Evolutionary conservation across 441 rosid genomes (phyloP).

Genomic region (Caryocar brasiliense): DNA sequence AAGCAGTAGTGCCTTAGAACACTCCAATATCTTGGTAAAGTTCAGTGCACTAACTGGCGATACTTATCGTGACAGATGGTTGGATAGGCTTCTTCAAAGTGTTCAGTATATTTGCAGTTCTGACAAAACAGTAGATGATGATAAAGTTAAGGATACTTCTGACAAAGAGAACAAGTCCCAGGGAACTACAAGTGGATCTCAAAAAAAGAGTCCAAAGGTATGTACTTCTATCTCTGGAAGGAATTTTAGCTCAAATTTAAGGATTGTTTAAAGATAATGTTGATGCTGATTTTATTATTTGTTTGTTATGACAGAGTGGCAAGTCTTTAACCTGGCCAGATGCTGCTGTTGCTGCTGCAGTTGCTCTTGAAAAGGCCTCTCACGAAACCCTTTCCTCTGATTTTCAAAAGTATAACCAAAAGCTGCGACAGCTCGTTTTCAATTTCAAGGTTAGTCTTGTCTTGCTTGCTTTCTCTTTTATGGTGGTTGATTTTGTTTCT

Average conservation of each 20-base stretch:
- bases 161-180: slow-evolving; percentile 21
- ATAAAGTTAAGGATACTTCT: slow-evolving; percentile 30
- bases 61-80: slow-evolving; percentile 73
- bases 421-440: slow-evolving; percentile 68
- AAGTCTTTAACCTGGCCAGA: slow-evolving; percentile 74
- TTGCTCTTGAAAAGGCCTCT: slow-evolving; percentile 74
- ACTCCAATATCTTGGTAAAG: slow-evolving; percentile 42
- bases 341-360: slow-evolving; percentile 67
- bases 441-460: slow-evolving; percentile 62
- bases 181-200: slow-evolving; percentile 29
- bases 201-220: slow-evolving; percentile 38
- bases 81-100: slow-evolving; percentile 77
- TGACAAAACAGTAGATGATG: slow-evolving; percentile 26
- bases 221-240: slow-evolving; percentile 3
- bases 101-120: slow-evolving; percentile 50
- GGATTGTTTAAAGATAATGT: too few species aligned
- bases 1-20: slow-evolving; percentile 58
- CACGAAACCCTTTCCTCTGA: slow-evolving; percentile 66
- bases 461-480: not conserved
- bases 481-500: not conserved
- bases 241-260: too few species aligned
- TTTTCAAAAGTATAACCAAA: slow-evolving; percentile 81
- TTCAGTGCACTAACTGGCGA: slow-evolving; percentile 64
- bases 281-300: not conserved
- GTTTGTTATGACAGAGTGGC: slow-evolving; percentile 29